Evolutionary conservation across 257 asterid species (phyloP), one percentile per base, ranked within the genome.

Genomic region (Przewalskia tangutica): DNA sequence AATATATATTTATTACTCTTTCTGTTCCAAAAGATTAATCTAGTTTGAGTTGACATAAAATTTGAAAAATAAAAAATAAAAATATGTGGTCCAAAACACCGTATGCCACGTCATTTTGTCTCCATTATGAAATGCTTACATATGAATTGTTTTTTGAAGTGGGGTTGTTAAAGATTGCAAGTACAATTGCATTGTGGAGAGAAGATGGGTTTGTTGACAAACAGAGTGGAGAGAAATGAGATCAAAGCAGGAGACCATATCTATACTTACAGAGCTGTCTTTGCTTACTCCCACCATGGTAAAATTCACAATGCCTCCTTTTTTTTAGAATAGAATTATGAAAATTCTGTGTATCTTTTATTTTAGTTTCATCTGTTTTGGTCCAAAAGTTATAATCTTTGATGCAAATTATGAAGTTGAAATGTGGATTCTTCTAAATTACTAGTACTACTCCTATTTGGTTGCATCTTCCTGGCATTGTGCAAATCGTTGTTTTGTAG

Each of bases 261-360:
- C 91, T 94, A 92, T 85, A 92, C 95, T 76, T 94, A 94, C 86
- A 88, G 97, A 87, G 98, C 94, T 2, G 90, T 89, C 65, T 92
- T 92, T 84, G 93, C 93, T 32, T 91, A 91, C 81, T 91, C 97
- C 66, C 98, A 91, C 86, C 97, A 93, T 79, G 98, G 98, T 93
- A 82, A 82, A 18, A 51, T 54, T 38, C 16, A 27, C 63, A 40
- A 48, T 34, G 51, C n/a, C 18, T 13, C 14, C 32, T 38, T 66
- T 50, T 12, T 50, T 60, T 83, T 32, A 56, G 20, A 17, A 56
- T 5, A 56, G 2, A 56, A 5, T 42, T 10, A 9, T 51, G 20
- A 50, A 10, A 51, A 60, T 16, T 51, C 5, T 54, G 46, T 34
- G 5, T 34, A 14, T 14, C 1, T 77, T 54, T 42, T 10, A 53